phyloP scores from a whole-genome alignment of 176 grass and related monocot genomes.

The Carex littledalei region DNA sequence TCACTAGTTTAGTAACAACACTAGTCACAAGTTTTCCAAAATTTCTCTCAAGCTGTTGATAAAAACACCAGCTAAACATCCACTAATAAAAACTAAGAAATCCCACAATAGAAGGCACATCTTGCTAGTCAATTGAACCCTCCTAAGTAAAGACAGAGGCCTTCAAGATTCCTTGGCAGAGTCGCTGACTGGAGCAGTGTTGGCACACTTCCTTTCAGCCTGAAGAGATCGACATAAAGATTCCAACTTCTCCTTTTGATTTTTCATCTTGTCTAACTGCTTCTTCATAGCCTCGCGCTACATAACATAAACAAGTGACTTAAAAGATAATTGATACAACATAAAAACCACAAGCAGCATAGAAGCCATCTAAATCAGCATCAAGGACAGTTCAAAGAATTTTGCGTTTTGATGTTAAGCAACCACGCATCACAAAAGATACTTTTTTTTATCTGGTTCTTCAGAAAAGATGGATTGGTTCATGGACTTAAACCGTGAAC shows the following conservation, averaged over 20 bases:
- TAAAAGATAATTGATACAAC: neutral
- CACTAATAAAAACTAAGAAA: neutral
- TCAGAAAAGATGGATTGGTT: neutral
- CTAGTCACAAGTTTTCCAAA: neutral
- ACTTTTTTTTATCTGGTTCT: neutral
- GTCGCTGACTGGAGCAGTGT: conserved; percentile 8
- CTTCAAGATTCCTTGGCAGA: conserved; percentile 25
- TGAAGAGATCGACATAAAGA: conserved; percentile 77
- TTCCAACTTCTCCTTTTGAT: conserved; percentile 96
- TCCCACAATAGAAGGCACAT: neutral
- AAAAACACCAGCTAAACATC: neutral
- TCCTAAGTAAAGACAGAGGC: neutral
- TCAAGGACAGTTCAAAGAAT: conserved; percentile 9
- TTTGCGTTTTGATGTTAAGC: neutral
- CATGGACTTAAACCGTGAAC: neutral
- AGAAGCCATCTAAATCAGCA: neutral
- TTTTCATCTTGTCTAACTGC: conserved; percentile 77
- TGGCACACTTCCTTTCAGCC: conserved; percentile 68
- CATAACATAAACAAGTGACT: conserved; percentile 2
- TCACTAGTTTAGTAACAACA: neutral
- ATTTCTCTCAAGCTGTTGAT: neutral
- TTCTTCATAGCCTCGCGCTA: conserved; percentile 87
- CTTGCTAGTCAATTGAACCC: neutral
- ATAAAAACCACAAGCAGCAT: neutral
- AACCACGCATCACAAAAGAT: neutral